These are phyloP conservation scores for Fistulinella cinereoalba DNA, from an alignment of 1,284 basidiomycete genomes.

Conservation along the genomic window DNA sequence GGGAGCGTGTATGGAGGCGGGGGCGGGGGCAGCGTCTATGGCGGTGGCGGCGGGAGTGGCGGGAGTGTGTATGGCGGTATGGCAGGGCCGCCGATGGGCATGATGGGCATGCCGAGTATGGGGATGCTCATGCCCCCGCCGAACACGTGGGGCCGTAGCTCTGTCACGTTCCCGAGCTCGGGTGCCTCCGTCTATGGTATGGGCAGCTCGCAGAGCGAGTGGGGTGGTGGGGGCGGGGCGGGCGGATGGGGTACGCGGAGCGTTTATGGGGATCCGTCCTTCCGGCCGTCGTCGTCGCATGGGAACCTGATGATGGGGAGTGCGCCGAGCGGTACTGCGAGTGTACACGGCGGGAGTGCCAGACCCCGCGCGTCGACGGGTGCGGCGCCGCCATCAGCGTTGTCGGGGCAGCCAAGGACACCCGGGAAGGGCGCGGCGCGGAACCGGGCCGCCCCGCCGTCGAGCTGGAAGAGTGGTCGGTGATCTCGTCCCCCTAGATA, in stretches of 20 bases:
- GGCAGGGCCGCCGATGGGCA: constrained; percentile 32
- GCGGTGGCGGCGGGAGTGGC: constrained; percentile 33
- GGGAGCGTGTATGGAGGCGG: constrained; percentile 30
- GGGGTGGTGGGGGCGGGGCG: constrained; percentile 42
- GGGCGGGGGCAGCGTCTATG: constrained; percentile 36
- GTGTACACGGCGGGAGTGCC: constrained; percentile 19
- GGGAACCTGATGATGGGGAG: constrained; percentile 1
- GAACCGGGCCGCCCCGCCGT: constrained; percentile 23
- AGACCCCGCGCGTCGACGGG: constrained; percentile 30
- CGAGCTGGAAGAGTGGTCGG: constrained; percentile 33
- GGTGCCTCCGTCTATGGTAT: constrained; percentile 51
- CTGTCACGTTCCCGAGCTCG: constrained; percentile 47
- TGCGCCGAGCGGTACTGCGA: constrained; percentile 12
- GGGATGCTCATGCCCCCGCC: constrained; percentile 36
- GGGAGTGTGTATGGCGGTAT: constrained; percentile 39
- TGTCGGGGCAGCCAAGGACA: constrained; percentile 10
- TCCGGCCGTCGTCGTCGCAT: constrained; percentile 43
- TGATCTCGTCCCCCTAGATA: too few relatives aligned
- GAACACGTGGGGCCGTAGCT: constrained; percentile 40
- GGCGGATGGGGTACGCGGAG: constrained; percentile 66
- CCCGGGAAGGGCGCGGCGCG: constrained; percentile 15
- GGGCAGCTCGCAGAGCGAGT: constrained; percentile 51
- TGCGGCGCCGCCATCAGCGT: constrained; percentile 6
- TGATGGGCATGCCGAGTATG: constrained; percentile 44
- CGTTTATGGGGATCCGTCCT: constrained; percentile 58